phyloP scores from a whole-genome alignment of 2,329 filamentous ascomycete species.

The Exophiala lecanii-corni region DNA sequence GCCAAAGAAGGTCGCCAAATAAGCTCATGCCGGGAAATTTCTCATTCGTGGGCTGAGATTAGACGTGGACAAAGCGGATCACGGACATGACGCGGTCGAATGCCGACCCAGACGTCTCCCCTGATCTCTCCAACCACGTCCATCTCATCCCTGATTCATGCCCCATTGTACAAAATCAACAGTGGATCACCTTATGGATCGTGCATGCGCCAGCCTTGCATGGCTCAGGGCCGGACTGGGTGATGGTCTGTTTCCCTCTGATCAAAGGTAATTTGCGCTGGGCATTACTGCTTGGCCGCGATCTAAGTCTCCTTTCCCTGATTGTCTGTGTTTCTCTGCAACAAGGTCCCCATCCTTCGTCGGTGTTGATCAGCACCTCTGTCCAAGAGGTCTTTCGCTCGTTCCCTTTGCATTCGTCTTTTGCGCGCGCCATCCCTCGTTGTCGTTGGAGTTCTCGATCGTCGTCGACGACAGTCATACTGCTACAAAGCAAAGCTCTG shows the following conservation, averaged over 20 bases:
- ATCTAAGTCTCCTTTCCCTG: slow-evolving; percentile 18
- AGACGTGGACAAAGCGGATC: slow-evolving; percentile 13
- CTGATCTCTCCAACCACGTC: background rate
- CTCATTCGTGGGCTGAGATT: slow-evolving; percentile 20
- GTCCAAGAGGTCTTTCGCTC: background rate
- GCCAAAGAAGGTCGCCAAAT: slow-evolving; percentile 8
- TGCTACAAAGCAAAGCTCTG: slow-evolving; percentile 15
- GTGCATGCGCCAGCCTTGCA: slow-evolving; percentile 23
- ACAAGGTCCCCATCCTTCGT: background rate
- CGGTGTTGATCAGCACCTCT: background rate
- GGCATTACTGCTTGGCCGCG: slow-evolving; percentile 4
- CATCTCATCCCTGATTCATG: slow-evolving; percentile 12
- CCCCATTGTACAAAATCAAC: slow-evolving; percentile 20
- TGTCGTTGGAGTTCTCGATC: slow-evolving; percentile 13
- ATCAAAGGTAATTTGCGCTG: slow-evolving; percentile 20
- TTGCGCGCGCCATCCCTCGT: slow-evolving; percentile 4
- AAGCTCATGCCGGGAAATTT: slow-evolving; percentile 14
- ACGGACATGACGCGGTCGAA: slow-evolving; percentile 12
- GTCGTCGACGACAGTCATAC: slow-evolving; percentile 16
- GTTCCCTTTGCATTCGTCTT: slow-evolving; percentile 1
- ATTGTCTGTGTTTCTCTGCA: background rate
- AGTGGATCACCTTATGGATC: slow-evolving; percentile 10
- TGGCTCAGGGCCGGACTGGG: slow-evolving; percentile 14
- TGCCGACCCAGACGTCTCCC: background rate
- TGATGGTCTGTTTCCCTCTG: slow-evolving; percentile 5